Conservation (phyloP, 75 land plant genomes). For the Selaginella moellendorffii region DNA sequence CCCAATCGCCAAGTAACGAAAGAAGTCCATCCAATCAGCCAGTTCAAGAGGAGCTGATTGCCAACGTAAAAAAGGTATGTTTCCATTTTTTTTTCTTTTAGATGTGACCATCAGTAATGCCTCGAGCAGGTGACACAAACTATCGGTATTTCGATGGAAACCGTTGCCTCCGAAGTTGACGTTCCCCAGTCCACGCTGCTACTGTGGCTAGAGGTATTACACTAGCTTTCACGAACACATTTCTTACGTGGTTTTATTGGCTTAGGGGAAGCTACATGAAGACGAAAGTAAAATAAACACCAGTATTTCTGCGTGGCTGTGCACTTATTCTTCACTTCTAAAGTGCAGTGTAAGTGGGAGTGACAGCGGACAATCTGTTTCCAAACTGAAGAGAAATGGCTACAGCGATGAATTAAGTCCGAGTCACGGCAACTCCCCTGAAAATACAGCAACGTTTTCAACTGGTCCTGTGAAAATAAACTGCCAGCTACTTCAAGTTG, state of each 20-base stretch:
- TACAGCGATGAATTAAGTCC: no score
- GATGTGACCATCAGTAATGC: not conserved
- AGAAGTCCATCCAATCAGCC: not conserved
- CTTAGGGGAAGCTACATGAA: not conserved
- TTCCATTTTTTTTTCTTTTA: no score
- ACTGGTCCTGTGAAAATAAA: not conserved
- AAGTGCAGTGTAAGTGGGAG: no score
- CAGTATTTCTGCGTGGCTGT: not conserved
- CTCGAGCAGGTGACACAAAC: not conserved
- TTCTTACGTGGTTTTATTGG: not conserved
- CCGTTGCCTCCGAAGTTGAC: not conserved
- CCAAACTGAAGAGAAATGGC: not conserved
- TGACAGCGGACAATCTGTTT: no score
- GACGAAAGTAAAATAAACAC: not conserved
- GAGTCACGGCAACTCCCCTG: no score
- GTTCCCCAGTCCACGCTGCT: not conserved
- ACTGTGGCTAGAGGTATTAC: not conserved
- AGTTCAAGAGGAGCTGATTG: not conserved
- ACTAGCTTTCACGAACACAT: not conserved
- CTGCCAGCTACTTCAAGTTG: not conserved
- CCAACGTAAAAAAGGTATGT: not conserved
- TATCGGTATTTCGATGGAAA: not conserved
- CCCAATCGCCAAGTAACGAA: not conserved
- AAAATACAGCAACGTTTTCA: no score
- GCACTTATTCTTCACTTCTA: no score